Evolutionary conservation across 352 stramenopile genomes (phyloP), one percentile per base, ranked within the genome.

Genomic region (Phytophthora fragariae): DNA sequence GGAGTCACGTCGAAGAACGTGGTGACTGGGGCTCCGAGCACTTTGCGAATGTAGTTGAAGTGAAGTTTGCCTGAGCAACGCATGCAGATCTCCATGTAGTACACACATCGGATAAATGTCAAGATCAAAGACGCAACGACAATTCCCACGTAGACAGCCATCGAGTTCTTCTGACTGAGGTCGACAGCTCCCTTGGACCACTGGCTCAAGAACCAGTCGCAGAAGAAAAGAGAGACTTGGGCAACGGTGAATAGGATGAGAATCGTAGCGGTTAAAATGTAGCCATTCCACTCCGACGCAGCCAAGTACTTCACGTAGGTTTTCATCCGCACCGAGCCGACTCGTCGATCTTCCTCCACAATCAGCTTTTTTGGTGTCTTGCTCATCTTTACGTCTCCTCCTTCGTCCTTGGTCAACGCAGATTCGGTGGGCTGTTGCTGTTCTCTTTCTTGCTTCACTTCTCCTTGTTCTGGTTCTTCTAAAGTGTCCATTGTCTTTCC

Each of bases 1-100:
- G 86, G 86, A 0, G 85, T 93, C 6, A 91, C 59, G 59, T 93
- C 85, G 41, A 92, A 93, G 72, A 89, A 92, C 3, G 71, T 79
- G 4, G 83, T 91, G 39, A 93, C 76, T 2, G 83, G 83, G 10
- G 86, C 86, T 10, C 59, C 57, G 0, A 93, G 63, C 9, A 91
- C 84, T 33, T 86, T 85, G 10, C 57, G 50, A 14, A 91, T 68
- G 62, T 83, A 83, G 49, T 79, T 80, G 17, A 70, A 72, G 50
- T 91, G 79, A 12, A 91, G 53, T 1, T 80, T 82, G 2, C 55
- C 57, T 8, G 82, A 88, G 68, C 80, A 79, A 1, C 66, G 65
- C 74, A 89, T 86, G 54, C 77, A 89, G 17, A 87, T 62, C 17
- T 84, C 73, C 27, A 80, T 92, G 69, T 80, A 85, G 46, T 80